A percentile compares a stretch with the other conserved stretches of the same genome.
phyloP scores from a whole-genome alignment of 129 eudicot genomes.

The Flaveria linearis region DNA sequence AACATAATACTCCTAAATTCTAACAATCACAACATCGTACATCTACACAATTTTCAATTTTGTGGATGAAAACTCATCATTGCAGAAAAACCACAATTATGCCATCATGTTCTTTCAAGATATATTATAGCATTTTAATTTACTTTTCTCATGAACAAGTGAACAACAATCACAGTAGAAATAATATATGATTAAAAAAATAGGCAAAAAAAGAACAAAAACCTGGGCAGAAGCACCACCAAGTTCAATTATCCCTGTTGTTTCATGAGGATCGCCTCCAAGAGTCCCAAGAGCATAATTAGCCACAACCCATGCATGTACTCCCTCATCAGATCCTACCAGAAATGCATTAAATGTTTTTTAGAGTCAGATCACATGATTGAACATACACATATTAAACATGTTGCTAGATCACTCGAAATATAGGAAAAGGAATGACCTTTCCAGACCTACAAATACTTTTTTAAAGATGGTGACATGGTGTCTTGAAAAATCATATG shows the following conservation, averaged over 20 bases:
- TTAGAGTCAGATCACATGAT: background rate
- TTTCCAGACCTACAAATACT: slow-evolving; percentile 14
- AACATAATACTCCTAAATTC: slow-evolving; percentile 14
- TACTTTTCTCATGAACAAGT: background rate
- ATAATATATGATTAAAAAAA: background rate
- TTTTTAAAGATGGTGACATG: background rate
- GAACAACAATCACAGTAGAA: background rate
- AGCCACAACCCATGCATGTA: slow-evolving; percentile 98
- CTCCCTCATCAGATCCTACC: slow-evolving; percentile 93
- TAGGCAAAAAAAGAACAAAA: slow-evolving; percentile 13
- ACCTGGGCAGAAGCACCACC: slow-evolving; percentile 99
- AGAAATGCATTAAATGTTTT: background rate
- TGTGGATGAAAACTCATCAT: background rate
- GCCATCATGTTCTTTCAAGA: slow-evolving; percentile 14
- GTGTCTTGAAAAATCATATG: background rate
- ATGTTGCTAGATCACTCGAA: slow-evolving; percentile 16
- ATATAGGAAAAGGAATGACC: background rate
- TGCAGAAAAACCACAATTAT: background rate
- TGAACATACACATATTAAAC: slow-evolving; percentile 8
- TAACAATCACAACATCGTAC: slow-evolving; percentile 7
- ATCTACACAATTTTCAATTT: background rate
- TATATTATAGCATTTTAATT: slow-evolving; percentile 6
- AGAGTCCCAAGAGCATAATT: slow-evolving; percentile 96
- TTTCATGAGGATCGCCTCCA: slow-evolving; percentile 77
- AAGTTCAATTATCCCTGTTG: slow-evolving; percentile 97